Conservation (phyloP, 202 grass and related monocot species). For the Digitaria exilis region DNA sequence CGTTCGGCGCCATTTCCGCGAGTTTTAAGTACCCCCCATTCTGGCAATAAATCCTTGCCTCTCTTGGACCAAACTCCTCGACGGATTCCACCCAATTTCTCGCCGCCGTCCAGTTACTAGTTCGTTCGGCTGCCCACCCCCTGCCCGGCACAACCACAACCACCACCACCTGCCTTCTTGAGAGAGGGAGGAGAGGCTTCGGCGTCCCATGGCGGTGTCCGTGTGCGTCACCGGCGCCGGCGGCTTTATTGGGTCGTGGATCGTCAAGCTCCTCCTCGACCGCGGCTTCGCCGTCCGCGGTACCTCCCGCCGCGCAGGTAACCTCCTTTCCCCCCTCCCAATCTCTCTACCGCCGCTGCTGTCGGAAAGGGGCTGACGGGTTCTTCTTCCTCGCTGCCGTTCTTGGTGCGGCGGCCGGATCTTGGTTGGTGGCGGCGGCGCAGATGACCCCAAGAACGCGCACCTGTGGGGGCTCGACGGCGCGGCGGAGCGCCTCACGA, state of each 20-base stretch:
- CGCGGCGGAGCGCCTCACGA: constrained; percentile 62
- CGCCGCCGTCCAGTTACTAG: not conserved
- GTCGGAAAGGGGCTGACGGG: not conserved
- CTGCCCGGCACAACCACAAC: too few relatives aligned
- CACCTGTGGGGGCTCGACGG: constrained; percentile 75
- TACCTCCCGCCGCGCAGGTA: constrained; percentile 59
- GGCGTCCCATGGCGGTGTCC: constrained; percentile 28
- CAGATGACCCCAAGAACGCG: constrained; percentile 82
- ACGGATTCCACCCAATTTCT: not conserved
- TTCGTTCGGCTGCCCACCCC: too few relatives aligned
- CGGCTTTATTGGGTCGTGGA: constrained; percentile 74
- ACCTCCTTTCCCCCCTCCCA: not conserved
- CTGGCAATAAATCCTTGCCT: not conserved
- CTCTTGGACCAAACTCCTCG: not conserved
- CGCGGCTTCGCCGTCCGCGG: constrained; percentile 67
- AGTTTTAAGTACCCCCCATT: not conserved
- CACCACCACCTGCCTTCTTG: not conserved
- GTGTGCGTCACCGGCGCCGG: constrained; percentile 79
- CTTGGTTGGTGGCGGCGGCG: not conserved
- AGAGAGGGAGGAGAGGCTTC: not conserved
- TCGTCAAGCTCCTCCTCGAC: constrained; percentile 68
- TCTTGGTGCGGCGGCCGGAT: not conserved
- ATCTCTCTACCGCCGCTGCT: too few relatives aligned
- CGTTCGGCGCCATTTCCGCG: constrained; percentile 22
- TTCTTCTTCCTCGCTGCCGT: not conserved